Evolutionary conservation across 2,329 filamentous ascomycete genomes (phyloP), one percentile per base, ranked within the genome.

Genomic region (Macrophomina pseudophaseolina): DNA sequence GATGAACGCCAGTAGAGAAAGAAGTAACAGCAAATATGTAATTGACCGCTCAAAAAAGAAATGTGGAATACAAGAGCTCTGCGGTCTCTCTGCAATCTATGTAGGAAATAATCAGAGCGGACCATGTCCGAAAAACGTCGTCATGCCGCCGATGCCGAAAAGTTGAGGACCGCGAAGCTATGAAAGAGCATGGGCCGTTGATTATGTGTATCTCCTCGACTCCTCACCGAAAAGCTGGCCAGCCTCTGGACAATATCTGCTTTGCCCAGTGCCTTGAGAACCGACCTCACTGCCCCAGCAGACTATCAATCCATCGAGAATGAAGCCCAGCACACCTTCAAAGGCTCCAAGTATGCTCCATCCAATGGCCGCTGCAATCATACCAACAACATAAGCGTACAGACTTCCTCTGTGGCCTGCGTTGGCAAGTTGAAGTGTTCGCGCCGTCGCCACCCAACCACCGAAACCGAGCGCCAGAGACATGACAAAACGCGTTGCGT

Each of bases 401-500:
- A 95, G 84, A 72, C 93, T 97, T 8, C 95, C 95, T 53, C 87
- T 87, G 60, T 78, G 59, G 69, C 58, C 66, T 78, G 88, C 68
- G 81, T 80, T 74, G 80, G 75, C 82, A 23, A 95, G 82, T 62
- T 86, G 83, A 4, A 97, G 83, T 78, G 91, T 90, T 69, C 92
- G 89, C 11, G 95, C 94, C 42, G 94, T 97, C 54, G 92, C 91
- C 8, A 98, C 92, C 95, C 95, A 99, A n/a, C 93, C 94, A 4
- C 92, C 94, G 74, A 98, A 97, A 0, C 94, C 94, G 35, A 99
- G 86, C 0, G 90, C 91, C 54, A 94, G 88, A 0, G 93, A 92
- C 88, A 97, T 97, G 74, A 97, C 91, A 75, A 94, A 91, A 18
- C 94, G 88, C 1, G 93, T 95, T 3, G 94, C 93, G 72, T 97